These are phyloP conservation scores for Strobilomyces confusus DNA, from an alignment of 768 basidiomycete species.

Conservation along the genomic window DNA sequence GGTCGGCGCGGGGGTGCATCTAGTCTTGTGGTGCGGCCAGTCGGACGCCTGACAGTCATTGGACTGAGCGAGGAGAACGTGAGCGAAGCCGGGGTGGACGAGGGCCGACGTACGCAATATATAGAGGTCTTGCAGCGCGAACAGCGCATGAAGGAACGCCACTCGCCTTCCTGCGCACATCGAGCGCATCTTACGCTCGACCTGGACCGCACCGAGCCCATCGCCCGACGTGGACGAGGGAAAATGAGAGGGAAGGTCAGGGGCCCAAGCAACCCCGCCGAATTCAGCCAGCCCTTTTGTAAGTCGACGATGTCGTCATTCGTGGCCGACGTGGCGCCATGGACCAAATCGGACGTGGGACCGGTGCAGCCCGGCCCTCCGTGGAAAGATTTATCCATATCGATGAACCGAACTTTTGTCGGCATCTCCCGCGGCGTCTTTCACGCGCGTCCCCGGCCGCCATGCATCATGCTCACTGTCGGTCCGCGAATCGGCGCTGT, in stretches of 20 bases:
- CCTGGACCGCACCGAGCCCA: background rate
- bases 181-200: slow-evolving; percentile 7
- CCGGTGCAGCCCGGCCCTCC: no score
- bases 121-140: slow-evolving; percentile 22
- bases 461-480: no score
- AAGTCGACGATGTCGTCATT: background rate
- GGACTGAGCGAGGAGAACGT: slow-evolving; percentile 10
- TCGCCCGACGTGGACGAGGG: background rate
- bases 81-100: background rate
- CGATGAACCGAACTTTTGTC: no score
- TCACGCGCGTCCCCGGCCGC: no score
- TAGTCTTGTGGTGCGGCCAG: slow-evolving; percentile 20
- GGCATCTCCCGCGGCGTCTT: no score
- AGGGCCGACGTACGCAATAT: slow-evolving; percentile 21
- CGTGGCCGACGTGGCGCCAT: background rate
- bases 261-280: background rate
- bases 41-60: slow-evolving; percentile 24
- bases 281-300: background rate
- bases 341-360: no score
- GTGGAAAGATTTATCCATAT: no score
- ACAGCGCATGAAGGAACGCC: slow-evolving; percentile 23
- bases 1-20: slow-evolving; percentile 3
- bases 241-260: background rate
- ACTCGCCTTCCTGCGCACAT: slow-evolving; percentile 13
- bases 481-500: no score